Evolutionary conservation across 148 eudicot genomes (phyloP).

Genomic region (Silene uniflora): DNA sequence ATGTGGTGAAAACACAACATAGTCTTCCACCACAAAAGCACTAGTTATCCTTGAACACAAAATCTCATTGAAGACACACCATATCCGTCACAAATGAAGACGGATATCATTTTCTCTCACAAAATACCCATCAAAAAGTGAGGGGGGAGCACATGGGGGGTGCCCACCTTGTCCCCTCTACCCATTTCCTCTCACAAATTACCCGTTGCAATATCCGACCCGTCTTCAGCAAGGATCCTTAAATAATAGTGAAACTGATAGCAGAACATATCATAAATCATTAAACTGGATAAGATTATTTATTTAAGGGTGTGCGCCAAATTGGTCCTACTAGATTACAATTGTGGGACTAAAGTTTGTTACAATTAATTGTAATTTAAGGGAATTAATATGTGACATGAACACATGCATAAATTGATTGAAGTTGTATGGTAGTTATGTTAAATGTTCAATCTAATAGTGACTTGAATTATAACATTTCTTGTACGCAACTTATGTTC

Average conservation of each 20-base stretch:
- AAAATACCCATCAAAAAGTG: too few species aligned
- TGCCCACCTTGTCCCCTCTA: too few species aligned
- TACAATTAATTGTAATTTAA: not conserved
- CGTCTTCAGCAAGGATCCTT: too few species aligned
- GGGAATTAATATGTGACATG: not conserved
- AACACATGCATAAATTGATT: not conserved
- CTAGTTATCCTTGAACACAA: too few species aligned
- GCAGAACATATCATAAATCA: not conserved
- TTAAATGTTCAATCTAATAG: not conserved
- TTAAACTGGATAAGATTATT: conserved; percentile 8
- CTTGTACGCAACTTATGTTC: conserved; percentile 26
- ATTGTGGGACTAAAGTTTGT: not conserved
- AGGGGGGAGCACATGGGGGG: too few species aligned
- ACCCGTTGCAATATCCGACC: too few species aligned
- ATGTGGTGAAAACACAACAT: conserved; percentile 6
- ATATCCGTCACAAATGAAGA: too few species aligned
- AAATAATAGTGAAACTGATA: not conserved
- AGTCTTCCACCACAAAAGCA: not conserved
- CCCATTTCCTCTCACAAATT: too few species aligned
- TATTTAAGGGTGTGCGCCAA: not conserved
- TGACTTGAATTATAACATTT: conserved; percentile 6
- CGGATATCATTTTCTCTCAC: too few species aligned
- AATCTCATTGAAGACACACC: too few species aligned
- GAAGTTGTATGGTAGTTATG: not conserved
- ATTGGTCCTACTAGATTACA: conserved; percentile 18